A percentile compares a stretch with the other conserved stretches of the same genome.
Evolutionary conservation across 257 asterid species (phyloP).

Genomic region (Capsicum pubescens): DNA sequence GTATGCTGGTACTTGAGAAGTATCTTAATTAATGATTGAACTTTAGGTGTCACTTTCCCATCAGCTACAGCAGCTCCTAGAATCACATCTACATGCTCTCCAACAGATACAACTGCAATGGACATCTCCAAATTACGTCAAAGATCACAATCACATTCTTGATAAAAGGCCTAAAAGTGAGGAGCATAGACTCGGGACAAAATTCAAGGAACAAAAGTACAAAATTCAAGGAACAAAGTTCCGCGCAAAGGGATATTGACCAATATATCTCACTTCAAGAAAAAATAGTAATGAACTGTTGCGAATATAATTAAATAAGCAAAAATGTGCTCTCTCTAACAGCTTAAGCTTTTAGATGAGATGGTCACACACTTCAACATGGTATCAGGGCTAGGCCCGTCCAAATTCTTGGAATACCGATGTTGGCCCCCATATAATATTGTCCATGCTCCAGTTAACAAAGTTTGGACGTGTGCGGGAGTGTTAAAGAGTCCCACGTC

Average conservation of each 20-base stretch:
- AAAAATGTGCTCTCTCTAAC: no score
- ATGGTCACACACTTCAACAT: no score
- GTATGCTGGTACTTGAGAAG: conserved; percentile 91
- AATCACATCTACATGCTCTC: conserved; percentile 95
- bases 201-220: not conserved
- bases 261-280: conserved; percentile 7
- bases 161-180: not conserved
- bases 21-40: conserved; percentile 88
- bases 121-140: conserved; percentile 33
- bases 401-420: no score
- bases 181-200: not conserved
- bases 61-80: conserved; percentile 99
- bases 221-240: not conserved
- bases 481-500: no score
- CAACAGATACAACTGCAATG: conserved; percentile 86
- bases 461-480: no score
- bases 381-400: no score
- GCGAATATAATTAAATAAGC: no score
- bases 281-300: not conserved
- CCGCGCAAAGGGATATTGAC: not conserved
- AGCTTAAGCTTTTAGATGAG: no score
- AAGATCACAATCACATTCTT: conserved; percentile 20
- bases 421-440: no score
- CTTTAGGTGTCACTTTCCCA: conserved; percentile 99
- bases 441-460: no score